A percentile compares a stretch with the other conserved stretches of the same genome.
Conservation (phyloP, 768 basidiomycete species). For the Punctularia strigosozonata region DNA sequence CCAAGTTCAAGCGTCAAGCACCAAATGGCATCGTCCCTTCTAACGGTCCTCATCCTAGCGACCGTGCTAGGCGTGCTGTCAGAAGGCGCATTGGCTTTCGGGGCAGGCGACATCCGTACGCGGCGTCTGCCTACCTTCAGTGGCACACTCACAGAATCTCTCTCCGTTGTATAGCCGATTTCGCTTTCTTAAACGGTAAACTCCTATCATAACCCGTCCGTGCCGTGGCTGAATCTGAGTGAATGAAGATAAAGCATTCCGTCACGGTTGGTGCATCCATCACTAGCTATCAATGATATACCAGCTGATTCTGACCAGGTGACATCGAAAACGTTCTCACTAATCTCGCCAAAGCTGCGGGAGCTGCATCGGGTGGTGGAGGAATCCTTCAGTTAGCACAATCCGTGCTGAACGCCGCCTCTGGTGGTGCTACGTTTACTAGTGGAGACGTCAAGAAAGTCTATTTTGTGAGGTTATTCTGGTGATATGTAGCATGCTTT, state of each 20-base stretch:
- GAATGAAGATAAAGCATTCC: conserved; percentile 52
- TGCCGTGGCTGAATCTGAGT: neutral
- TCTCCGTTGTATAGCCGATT: too few species aligned
- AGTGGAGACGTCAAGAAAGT: conserved; percentile 58
- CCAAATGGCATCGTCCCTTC: conserved; percentile 10
- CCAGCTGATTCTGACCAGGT: too few species aligned
- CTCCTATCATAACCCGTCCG: conserved; percentile 3
- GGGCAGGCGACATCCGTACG: conserved; percentile 63
- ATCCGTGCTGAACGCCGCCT: conserved; percentile 29
- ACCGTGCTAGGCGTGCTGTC: conserved; percentile 28
- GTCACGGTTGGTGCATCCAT: too few species aligned
- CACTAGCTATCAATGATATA: too few species aligned
- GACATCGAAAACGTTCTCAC: conserved; percentile 64
- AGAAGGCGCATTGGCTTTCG: conserved; percentile 36
- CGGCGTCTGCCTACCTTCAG: too few species aligned
- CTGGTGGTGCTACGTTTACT: conserved; percentile 47
- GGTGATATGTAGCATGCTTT: neutral
- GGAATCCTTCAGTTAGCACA: conserved; percentile 41
- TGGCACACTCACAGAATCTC: too few species aligned
- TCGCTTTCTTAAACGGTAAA: conserved; percentile 51
- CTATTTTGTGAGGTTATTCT: conserved; percentile 36
- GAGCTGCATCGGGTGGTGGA: conserved; percentile 27
- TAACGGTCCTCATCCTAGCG: conserved; percentile 14
- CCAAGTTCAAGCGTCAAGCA: conserved; percentile 4
- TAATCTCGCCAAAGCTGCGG: conserved; percentile 44